Evolutionary conservation across 805 yeast species (phyloP).

Genomic region (Myxozyma vanderwaltii): DNA sequence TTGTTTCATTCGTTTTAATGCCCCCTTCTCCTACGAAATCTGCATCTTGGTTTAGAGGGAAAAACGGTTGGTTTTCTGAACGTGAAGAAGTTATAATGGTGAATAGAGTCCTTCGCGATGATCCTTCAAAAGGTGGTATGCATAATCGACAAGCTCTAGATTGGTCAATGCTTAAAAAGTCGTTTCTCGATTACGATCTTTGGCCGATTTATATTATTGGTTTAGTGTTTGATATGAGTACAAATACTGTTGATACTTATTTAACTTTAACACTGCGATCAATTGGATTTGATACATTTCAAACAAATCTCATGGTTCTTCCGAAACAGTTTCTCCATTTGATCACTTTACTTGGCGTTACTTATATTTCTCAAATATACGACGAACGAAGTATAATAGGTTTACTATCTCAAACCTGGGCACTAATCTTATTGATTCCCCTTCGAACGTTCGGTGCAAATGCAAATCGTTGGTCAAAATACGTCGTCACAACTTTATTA

Average conservation of each 20-base stretch:
- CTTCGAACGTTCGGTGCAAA: conserved; percentile 35
- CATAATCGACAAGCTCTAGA: conserved; percentile 59
- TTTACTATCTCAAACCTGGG: conserved; percentile 25
- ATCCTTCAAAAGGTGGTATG: conserved; percentile 66
- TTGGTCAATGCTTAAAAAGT: conserved; percentile 46
- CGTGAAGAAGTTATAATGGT: conserved; percentile 61
- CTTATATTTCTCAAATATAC: conserved; percentile 14
- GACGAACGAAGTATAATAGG: conserved; percentile 22
- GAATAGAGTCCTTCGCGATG: conserved; percentile 62
- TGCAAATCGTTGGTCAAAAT: conserved; percentile 32
- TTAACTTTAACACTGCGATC: conserved; percentile 52
- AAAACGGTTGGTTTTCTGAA: conserved; percentile 57
- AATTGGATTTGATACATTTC: conserved; percentile 56
- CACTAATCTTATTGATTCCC: conserved; percentile 23
- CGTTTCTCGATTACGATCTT: conserved; percentile 54
- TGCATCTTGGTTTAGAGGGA: conserved; percentile 51
- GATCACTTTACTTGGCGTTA: conserved; percentile 35
- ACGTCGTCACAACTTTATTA: conserved; percentile 36
- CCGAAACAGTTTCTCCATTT: conserved; percentile 46
- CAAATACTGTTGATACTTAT: conserved; percentile 47
- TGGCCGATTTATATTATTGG: conserved; percentile 61
- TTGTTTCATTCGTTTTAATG: conserved; percentile 52
- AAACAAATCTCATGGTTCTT: conserved; percentile 55
- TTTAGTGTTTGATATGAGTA: conserved; percentile 48
- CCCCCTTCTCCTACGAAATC: conserved; percentile 60